These are phyloP conservation scores for Elaeagnus macrophylla DNA, from an alignment of 306 rosid species.

Conservation along the genomic window DNA sequence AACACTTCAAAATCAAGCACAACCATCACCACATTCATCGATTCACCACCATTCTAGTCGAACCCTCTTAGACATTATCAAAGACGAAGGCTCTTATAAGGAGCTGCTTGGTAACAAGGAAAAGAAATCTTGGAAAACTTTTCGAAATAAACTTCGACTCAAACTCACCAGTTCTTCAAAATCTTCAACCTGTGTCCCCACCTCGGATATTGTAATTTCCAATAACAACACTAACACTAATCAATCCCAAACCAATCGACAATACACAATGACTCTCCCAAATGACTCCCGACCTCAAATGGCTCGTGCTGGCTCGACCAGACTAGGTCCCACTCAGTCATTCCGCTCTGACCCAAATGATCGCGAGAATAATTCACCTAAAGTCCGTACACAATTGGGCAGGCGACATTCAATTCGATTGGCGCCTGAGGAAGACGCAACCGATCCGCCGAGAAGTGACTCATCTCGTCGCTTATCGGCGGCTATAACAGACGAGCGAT, in stretches of 20 bases:
- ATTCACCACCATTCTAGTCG: slow-evolving; percentile 21
- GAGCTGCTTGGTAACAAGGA: slow-evolving; percentile 30
- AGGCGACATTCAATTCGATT: slow-evolving; percentile 25
- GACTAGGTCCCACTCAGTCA: too few species aligned
- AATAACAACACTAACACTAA: not conserved
- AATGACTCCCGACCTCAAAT: not conserved
- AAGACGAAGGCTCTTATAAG: slow-evolving; percentile 31
- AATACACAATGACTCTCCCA: slow-evolving; percentile 14
- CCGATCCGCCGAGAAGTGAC: slow-evolving; percentile 20
- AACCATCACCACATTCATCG: slow-evolving; percentile 4
- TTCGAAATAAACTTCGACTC: slow-evolving; percentile 59
- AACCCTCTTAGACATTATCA: slow-evolving; percentile 58
- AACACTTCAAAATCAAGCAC: not conserved
- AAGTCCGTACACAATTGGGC: slow-evolving; percentile 11
- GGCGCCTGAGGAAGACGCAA: slow-evolving; percentile 1
- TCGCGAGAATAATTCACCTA: too few species aligned
- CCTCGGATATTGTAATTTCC: slow-evolving; percentile 48
- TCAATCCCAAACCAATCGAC: too few species aligned
- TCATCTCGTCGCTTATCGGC: slow-evolving; percentile 28
- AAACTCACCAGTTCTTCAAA: slow-evolving; percentile 70
- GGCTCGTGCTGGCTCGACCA: too few species aligned
- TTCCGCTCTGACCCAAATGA: too few species aligned
- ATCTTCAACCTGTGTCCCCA: slow-evolving; percentile 43
- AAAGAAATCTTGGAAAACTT: slow-evolving; percentile 56
- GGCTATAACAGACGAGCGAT: slow-evolving; percentile 33